These are phyloP conservation scores for Lactifluus echinatus DNA, from an alignment of 768 basidiomycete genomes.

Conservation along the genomic window DNA sequence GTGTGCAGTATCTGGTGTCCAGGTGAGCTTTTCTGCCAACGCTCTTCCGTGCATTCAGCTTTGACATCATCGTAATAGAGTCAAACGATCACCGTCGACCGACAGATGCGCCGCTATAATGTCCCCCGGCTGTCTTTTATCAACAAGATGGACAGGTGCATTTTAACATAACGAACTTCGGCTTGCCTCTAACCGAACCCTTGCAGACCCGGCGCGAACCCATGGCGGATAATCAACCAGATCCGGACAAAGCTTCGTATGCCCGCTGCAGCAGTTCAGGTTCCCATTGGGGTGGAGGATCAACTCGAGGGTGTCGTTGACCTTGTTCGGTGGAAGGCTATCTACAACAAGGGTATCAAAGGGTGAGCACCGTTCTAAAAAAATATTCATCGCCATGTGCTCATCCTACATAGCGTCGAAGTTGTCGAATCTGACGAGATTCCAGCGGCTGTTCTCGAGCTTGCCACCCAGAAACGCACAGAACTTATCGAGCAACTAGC, in stretches of 20 bases:
- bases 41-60: not conserved
- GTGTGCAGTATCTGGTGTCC: constrained; percentile 95
- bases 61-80: constrained; percentile 39
- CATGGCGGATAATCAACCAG: constrained; percentile 89
- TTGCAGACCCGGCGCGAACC: constrained; percentile 87
- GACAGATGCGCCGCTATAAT: constrained; percentile 96
- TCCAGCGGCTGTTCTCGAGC: constrained; percentile 59
- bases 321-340: constrained; percentile 86
- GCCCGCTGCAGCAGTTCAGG: constrained; percentile 88
- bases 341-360: constrained; percentile 92
- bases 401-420: constrained; percentile 42
- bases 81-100: constrained; percentile 98
- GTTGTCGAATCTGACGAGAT: constrained; percentile 84
- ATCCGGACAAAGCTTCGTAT: constrained; percentile 88
- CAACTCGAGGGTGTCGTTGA: constrained; percentile 89
- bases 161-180: not conserved
- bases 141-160: constrained; percentile 96
- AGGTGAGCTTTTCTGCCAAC: constrained; percentile 38
- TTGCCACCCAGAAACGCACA: constrained; percentile 75
- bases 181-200: not conserved
- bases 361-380: constrained; percentile 46
- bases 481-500: constrained; percentile 94
- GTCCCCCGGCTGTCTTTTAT: constrained; percentile 95
- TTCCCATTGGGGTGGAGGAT: constrained; percentile 88
- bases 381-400: not conserved